phyloP scores from a whole-genome alignment of 257 asterid genomes.

The Fraxinus pennsylvanica region DNA sequence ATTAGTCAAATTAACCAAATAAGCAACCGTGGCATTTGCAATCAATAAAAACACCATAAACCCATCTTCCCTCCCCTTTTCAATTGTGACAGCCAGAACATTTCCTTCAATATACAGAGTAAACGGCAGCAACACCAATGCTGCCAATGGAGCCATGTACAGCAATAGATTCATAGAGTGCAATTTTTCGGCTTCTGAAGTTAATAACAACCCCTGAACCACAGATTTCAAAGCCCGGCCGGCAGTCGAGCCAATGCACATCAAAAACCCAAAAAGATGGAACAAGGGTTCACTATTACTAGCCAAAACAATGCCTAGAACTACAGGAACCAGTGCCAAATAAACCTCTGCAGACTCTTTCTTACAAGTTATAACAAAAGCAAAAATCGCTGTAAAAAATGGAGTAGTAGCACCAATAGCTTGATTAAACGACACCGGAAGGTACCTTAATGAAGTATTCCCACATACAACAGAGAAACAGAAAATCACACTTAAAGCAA shows the following conservation, averaged over 20 bases:
- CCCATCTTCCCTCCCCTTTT: constrained; percentile 63
- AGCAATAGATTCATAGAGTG: constrained; percentile 91
- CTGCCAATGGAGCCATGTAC: constrained; percentile 99
- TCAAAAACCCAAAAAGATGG: constrained; percentile 81
- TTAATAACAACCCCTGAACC: constrained; percentile 76
- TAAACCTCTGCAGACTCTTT: constrained; percentile 89
- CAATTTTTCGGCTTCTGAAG: constrained; percentile 84
- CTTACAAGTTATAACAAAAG: constrained; percentile 73
- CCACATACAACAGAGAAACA: constrained; percentile 97
- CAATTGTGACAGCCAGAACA: constrained; percentile 60
- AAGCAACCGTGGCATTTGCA: constrained; percentile 84
- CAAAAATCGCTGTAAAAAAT: constrained; percentile 88
- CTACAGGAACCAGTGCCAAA: constrained; percentile 85
- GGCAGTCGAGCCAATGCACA: constrained; percentile 88
- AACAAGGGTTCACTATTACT: constrained; percentile 91
- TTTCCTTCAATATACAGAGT: constrained; percentile 86
- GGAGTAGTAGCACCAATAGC: constrained; percentile 98
- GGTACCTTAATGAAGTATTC: constrained; percentile 80
- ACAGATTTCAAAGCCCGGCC: constrained; percentile 94
- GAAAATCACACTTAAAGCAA: constrained; percentile 69
- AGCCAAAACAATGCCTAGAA: constrained; percentile 85
- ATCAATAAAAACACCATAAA: constrained; percentile 66
- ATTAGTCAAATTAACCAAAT: constrained; percentile 86
- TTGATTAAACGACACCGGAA: constrained; percentile 89
- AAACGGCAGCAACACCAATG: constrained; percentile 73